Evolutionary conservation across 176 grass and related monocot genomes (phyloP), one percentile per base, ranked within the genome.

Genomic region (Juncus inflexus): DNA sequence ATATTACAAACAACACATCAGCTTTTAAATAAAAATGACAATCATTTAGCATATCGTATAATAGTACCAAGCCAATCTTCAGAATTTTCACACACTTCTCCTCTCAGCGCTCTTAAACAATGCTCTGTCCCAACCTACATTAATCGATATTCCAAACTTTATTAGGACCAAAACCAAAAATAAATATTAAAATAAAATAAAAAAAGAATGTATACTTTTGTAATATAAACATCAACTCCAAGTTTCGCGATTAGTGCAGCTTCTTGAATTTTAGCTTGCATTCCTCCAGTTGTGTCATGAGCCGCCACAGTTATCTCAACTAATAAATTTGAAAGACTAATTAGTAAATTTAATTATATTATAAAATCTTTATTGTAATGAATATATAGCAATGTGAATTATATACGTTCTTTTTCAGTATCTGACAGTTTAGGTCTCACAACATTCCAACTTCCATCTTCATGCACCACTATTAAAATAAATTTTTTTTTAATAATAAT

Each of bases 271-370:
- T 97, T 97, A 54, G 92, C 76, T 74, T 97, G 74, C 92, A 97
- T 97, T 52, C 92, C 87, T 19, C 92, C 87, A 50, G 87, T 89
- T 15, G 92, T 97, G 60, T 97, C 92, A 68, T 97, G 92, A 73
- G 84, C 82, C 42, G 87, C 92, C 35, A 97, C 77, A 40, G 92
- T 91, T 63, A 85, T 97, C 50, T 88, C 60, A 72, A 97, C 92
- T 91, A 79, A 69, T 83, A 74, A 62, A 61, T 0, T 10, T 15
- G 74, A 28, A 64, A 49, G 35, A 9, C 50, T 72, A 43, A 74
- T 15, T 12, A 60, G 41, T 5, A 4, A 56, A 61, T 78, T 61
- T 15, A 67, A 67, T 67, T 40, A 67, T 35, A 42, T 67, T 15
- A 28, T 6, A 70, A 58, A 12, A 42, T 55, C 54, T 70, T 55